A percentile compares a stretch with the other conserved stretches of the same genome.
Conservation (phyloP, 164 flowering plant species). For the Liquidambar formosana region DNA sequence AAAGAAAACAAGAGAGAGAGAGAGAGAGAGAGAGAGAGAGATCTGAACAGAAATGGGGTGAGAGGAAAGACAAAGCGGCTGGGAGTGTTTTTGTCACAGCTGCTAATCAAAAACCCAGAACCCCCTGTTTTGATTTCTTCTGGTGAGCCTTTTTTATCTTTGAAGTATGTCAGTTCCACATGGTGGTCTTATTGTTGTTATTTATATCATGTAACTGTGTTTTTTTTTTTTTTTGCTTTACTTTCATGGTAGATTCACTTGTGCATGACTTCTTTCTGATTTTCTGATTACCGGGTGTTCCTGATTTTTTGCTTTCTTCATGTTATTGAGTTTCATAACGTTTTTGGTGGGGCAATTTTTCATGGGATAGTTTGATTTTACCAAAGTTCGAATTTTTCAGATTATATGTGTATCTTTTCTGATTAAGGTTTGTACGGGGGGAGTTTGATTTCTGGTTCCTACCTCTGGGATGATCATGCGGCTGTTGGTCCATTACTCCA, state of each 20-base stretch:
- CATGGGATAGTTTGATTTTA: not conserved
- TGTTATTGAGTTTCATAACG: not conserved
- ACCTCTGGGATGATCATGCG: not conserved
- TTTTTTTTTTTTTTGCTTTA: not conserved
- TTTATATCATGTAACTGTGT: not conserved
- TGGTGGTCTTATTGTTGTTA: not conserved
- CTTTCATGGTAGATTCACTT: slow-evolving; percentile 10
- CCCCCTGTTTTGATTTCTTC: not conserved
- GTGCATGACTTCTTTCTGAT: not conserved
- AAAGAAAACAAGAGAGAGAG: slow-evolving; percentile 7
- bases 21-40: slow-evolving; percentile 17
- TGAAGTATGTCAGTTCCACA: not conserved
- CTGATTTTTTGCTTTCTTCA: not conserved
- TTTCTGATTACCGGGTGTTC: slow-evolving; percentile 7
- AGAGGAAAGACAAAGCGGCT: slow-evolving; percentile 23
- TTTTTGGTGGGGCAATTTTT: not conserved
- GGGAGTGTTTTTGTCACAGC: slow-evolving; percentile 8
- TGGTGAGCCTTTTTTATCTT: slow-evolving; percentile 3
- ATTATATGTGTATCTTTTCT: no score
- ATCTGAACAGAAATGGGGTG: slow-evolving; percentile 29
- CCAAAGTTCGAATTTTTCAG: not conserved
- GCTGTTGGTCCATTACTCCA: not conserved
- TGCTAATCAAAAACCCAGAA: slow-evolving; percentile 5
- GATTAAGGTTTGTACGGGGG: not conserved
- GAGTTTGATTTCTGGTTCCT: not conserved